Evolutionary conservation across 2,329 filamentous ascomycete genomes (phyloP).

Genomic region (Epichloe brachyelytri): DNA sequence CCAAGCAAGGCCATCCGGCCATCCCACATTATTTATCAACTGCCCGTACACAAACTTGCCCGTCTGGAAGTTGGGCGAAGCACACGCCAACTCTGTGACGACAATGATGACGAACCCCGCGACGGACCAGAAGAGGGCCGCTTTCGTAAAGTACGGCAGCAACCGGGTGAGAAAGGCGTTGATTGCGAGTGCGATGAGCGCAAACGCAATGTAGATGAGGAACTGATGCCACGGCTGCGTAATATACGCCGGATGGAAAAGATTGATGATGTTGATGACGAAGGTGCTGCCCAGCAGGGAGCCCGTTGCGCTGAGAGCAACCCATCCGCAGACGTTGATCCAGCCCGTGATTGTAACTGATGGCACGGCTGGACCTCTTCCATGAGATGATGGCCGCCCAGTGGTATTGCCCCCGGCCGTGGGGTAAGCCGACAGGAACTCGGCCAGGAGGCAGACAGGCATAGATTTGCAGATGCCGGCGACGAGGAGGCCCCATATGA

Average conservation of each 20-base stretch:
- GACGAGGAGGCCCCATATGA: constrained; percentile 56
- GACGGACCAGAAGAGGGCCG: constrained; percentile 59
- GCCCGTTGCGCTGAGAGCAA: constrained; percentile 54
- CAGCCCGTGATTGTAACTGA: constrained; percentile 61
- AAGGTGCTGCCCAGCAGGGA: constrained; percentile 53
- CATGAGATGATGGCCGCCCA: constrained; percentile 57
- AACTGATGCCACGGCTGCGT: constrained; percentile 58
- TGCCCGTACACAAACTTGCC: constrained; percentile 52
- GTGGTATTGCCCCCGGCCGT: constrained; percentile 54
- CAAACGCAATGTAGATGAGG: constrained; percentile 56
- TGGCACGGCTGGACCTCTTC: constrained; percentile 43
- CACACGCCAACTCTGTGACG: constrained; percentile 54
- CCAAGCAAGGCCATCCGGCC: constrained; percentile 55
- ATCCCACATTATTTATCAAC: constrained; percentile 57
- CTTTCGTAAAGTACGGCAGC: constrained; percentile 53
- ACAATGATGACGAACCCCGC: constrained; percentile 56
- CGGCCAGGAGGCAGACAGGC: constrained; percentile 56
- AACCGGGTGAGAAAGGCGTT: constrained; percentile 47
- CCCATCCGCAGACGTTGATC: constrained; percentile 63
- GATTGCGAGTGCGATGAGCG: constrained; percentile 45
- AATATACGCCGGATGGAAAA: constrained; percentile 45
- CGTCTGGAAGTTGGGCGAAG: constrained; percentile 50
- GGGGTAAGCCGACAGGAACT: constrained; percentile 55
- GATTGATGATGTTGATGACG: constrained; percentile 49
- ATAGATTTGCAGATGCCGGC: constrained; percentile 59